Base-by-base conservation (phyloP, 371 early-diverging fungal species). In the Lichtheimia corymbifera region DNA sequence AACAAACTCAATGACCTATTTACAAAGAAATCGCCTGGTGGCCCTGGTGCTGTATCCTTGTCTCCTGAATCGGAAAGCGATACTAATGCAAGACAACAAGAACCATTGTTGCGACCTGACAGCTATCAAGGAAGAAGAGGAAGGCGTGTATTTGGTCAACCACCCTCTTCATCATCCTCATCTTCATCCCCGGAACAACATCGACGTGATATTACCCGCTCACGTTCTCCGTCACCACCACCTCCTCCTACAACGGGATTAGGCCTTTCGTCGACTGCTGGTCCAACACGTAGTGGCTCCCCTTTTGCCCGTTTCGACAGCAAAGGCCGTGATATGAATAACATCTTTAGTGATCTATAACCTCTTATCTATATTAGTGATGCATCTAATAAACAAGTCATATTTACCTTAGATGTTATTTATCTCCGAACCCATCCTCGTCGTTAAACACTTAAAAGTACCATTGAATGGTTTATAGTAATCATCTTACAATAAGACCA, bases 101-200 rank as follows among this genome's bases (percentile, higher is more conserved):
- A 20, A 35, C 53, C 51, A 44, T 18, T 24, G 15, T 55, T 50
- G 50, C 60, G 30, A n/a, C 60, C 18, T 49, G 58, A 44, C 35
- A 55, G 45, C 53, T 53, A 50, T 22, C 61, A 59, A 55, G 25
- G 20, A 35, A 52, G 44, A 28, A 35, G 50, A 20, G 43, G 50
- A 3, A 67, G 74, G 2, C 70, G 75, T 44, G 64, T 74, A 3
- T 60, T 77, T 66, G 77, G 77, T 15, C 66, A 72, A 17, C 47
- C 54, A 4, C 50, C 20, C n/a, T 61, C 64, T 35, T 35, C 5
- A 35, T 25, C 53, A 13, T 45, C 57, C 24, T 45, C 42, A 17
- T 6, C 51, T 7, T 20, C 50, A 7, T 47, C 47, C 5, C 47
- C 47, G 17, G 17, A 47, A 22, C 47, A n/a, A 18, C 12, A 13